Base-by-base conservation (phyloP, 495 filamentous ascomycete genomes). In the Aspergillus bertholletiae region DNA sequence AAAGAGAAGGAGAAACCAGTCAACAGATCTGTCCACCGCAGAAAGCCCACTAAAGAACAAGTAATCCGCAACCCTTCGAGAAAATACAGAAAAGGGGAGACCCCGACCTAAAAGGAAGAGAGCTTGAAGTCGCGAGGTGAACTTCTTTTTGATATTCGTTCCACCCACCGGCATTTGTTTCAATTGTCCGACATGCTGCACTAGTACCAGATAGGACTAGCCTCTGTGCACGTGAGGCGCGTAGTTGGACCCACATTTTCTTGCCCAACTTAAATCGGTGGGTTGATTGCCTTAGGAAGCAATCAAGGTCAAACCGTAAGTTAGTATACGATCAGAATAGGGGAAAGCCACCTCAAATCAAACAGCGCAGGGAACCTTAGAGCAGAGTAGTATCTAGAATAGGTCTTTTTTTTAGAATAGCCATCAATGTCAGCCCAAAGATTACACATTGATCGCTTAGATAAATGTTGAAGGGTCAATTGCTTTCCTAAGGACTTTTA, bases 341-440 rank as follows among this genome's bases (percentile, higher is more conserved):
- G 2, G 30, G 21, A 68, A 32, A 40, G 63, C 60, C 49, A 66
- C 63, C 46, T 68, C 65, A 45, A 68, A 66, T 47, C 63, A 68
- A n/a, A 56, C 26, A 13, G 53, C 59, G 44, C 43, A 32, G 15
- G 40, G 55, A 17, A 58, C 28, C 37, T 57, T 12, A 26, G 52
- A 7, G 20, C 46, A 40, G 17, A 4, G 15, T 4, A 55, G 17
- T 12, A 49, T 20, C 30, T 43, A 21, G 20, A 23, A 50, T 15
- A 39, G 35, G n/a, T n/a, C 20, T 45, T 32, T 18, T 49, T 50
- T 44, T 46, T 55, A 2, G 3, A 3, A 12, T 1, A 15, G 12
- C 12, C 6, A 34, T n/a, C n/a, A n/a, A n/a, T n/a, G n/a, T n/a
- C n/a, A n/a, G n/a, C n/a, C n/a, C n/a, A n/a, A n/a, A n/a, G n/a